Percentiles rank a stretch among this genome's conserved stretches.
These are phyloP conservation scores for Alternaria triticimaculans DNA, from an alignment of 2,329 filamentous ascomycete species.

Conservation along the genomic window DNA sequence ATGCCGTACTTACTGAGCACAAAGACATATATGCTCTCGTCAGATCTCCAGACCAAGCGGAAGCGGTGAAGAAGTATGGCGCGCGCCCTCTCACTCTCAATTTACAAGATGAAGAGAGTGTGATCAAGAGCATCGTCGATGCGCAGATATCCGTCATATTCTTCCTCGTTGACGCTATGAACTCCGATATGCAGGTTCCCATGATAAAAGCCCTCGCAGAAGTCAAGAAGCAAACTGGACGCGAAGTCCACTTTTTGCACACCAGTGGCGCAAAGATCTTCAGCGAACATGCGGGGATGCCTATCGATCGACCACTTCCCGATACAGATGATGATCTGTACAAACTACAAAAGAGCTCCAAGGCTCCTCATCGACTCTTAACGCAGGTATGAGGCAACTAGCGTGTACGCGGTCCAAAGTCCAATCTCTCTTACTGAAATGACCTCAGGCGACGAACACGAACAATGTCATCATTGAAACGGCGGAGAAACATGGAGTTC, in stretches of 20 bases:
- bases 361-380: conserved; percentile 2
- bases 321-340: conserved; percentile 56
- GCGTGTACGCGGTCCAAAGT: too few species aligned
- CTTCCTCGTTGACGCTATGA: conserved; percentile 55
- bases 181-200: conserved; percentile 46
- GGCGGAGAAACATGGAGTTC: conserved; percentile 52
- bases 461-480: conserved; percentile 56
- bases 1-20: conserved; percentile 51
- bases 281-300: conserved; percentile 55
- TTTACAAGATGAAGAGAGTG: conserved; percentile 44
- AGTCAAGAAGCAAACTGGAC: conserved; percentile 51
- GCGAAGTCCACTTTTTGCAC: conserved; percentile 59
- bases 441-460: conserved; percentile 47
- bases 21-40: conserved; percentile 57
- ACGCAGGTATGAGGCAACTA: neutral
- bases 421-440: neutral
- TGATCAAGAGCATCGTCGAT: conserved; percentile 49
- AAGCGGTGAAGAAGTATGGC: conserved; percentile 53
- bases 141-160: conserved; percentile 58
- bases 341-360: conserved; percentile 50
- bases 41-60: conserved; percentile 54
- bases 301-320: conserved; percentile 50
- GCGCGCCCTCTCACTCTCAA: conserved; percentile 54
- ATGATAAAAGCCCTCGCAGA: conserved; percentile 55
- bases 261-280: conserved; percentile 63